Evolutionary conservation across 495 filamentous ascomycete genomes (phyloP).

Genomic region (Annulohypoxylon bovei): DNA sequence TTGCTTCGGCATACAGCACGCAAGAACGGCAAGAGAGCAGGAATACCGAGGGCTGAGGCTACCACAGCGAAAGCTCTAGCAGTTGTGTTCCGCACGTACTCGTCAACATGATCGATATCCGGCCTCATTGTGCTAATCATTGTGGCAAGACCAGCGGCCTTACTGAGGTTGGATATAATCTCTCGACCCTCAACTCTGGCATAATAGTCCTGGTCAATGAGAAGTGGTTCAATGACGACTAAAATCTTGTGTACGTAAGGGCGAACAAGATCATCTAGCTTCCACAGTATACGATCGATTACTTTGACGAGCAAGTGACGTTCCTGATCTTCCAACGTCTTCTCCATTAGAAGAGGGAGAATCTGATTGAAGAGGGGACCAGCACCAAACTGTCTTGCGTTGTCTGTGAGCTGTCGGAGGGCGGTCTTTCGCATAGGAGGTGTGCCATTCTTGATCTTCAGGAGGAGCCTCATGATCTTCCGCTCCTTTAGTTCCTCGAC

Average conservation of each 20-base stretch:
- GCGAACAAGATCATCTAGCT: constrained; percentile 95
- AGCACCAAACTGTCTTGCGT: constrained; percentile 95
- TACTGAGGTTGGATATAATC: constrained; percentile 97
- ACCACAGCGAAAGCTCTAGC: constrained; percentile 98
- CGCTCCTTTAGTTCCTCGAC: constrained; percentile 97
- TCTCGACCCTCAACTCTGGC: constrained; percentile 97
- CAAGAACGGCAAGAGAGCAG: constrained; percentile 92
- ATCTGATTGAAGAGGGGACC: constrained; percentile 98
- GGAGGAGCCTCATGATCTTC: constrained; percentile 95
- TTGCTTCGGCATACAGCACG: constrained; percentile 96
- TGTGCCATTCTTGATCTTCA: constrained; percentile 99
- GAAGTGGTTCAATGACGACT: constrained; percentile 97
- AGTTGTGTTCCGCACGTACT: constrained; percentile 99
- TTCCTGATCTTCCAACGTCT: constrained; percentile 97
- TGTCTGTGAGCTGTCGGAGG: constrained; percentile 97
- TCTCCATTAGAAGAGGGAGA: constrained; percentile 96
- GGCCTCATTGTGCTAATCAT: constrained; percentile 99
- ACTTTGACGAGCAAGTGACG: constrained; percentile 99
- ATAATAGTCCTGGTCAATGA: constrained; percentile 99
- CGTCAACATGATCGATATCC: constrained; percentile 98
- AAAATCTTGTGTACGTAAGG: constrained; percentile 98
- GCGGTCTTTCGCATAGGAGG: constrained; percentile 99
- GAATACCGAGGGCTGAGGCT: constrained; percentile 95
- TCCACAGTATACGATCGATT: constrained; percentile 98
- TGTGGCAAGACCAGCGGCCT: constrained; percentile 95